These are phyloP conservation scores for Suillus placidus DNA, from an alignment of 768 basidiomycete genomes.

Conservation along the genomic window DNA sequence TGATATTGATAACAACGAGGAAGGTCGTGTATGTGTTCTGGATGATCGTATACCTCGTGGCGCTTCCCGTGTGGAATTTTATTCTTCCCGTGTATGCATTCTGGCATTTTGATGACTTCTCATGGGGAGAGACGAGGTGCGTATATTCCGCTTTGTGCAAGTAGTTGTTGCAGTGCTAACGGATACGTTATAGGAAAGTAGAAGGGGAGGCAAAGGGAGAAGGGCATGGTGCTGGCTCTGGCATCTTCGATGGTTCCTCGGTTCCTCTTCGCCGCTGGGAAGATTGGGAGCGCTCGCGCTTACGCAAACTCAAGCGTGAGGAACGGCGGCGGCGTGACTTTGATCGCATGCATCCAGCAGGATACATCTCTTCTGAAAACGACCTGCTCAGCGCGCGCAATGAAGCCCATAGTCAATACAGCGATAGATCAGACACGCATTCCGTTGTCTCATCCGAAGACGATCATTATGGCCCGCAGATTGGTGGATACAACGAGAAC, in stretches of 20 bases:
- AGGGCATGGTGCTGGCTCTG: constrained; percentile 72
- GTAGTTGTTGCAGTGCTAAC: constrained; percentile 14
- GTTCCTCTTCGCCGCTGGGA: constrained; percentile 99
- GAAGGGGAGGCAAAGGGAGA: constrained; percentile 85
- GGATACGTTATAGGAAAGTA: constrained; percentile 69
- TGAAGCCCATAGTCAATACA: constrained; percentile 61
- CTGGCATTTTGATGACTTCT: constrained; percentile 99
- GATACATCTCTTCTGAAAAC: constrained; percentile 63
- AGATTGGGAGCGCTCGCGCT: constrained; percentile 96
- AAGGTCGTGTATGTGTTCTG: constrained; percentile 97
- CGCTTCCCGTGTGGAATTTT: constrained; percentile 96
- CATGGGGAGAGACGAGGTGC: constrained; percentile 98
- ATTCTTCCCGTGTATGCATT: constrained; percentile 94
- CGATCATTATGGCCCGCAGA: constrained; percentile 94
- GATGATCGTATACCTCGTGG: constrained; percentile 94
- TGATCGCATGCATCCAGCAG: constrained; percentile 73
- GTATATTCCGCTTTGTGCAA: constrained; percentile 25
- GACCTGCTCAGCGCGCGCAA: constrained; percentile 61
- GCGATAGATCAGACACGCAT: constrained; percentile 75
- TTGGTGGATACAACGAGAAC: constrained; percentile 94
- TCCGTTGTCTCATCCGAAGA: constrained; percentile 89
- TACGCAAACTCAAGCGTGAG: constrained; percentile 89
- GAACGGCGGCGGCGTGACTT: constrained; percentile 80
- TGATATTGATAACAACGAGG: constrained; percentile 92
- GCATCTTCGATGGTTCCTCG: constrained; percentile 51